Percentiles rank a stretch among this genome's conserved stretches.
phyloP scores from a whole-genome alignment of 2,329 filamentous ascomycete genomes.

The Akanthomyces lecanii region DNA sequence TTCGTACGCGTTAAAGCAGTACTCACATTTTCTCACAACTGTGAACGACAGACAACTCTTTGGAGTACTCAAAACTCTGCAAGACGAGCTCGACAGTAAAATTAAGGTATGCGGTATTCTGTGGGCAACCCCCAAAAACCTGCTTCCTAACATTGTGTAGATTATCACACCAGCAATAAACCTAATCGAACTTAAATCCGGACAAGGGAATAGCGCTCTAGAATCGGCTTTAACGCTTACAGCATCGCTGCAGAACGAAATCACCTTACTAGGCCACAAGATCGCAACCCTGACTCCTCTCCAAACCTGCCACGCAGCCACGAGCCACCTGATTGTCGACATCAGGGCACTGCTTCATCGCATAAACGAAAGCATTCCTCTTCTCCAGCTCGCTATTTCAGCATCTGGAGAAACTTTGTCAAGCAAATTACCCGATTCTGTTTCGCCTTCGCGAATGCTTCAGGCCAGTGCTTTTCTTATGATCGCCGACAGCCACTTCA shows the following conservation, averaged over 20 bases:
- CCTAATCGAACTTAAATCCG: slow-evolving; percentile 81
- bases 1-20: slow-evolving; percentile 78
- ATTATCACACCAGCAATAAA: slow-evolving; percentile 89
- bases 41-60: slow-evolving; percentile 68
- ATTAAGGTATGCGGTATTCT: slow-evolving; percentile 59
- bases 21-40: slow-evolving; percentile 70
- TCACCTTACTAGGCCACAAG: slow-evolving; percentile 71
- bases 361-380: slow-evolving; percentile 86
- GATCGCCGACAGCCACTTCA: slow-evolving; percentile 80
- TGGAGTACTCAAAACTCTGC: slow-evolving; percentile 64
- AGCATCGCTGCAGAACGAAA: slow-evolving; percentile 77
- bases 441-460: slow-evolving; percentile 84
- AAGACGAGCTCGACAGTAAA: slow-evolving; percentile 74
- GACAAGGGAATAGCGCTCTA: slow-evolving; percentile 55
- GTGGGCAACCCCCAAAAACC: slow-evolving; percentile 12
- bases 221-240: slow-evolving; percentile 82
- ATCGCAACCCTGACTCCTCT: slow-evolving; percentile 64
- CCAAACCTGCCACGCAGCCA: slow-evolving; percentile 44
- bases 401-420: slow-evolving; percentile 87
- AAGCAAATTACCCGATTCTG: slow-evolving; percentile 70
- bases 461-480: slow-evolving; percentile 92
- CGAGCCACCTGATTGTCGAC: slow-evolving; percentile 51
- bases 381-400: slow-evolving; percentile 90
- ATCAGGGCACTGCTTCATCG: slow-evolving; percentile 70
- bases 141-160: slow-evolving; percentile 35